These are phyloP conservation scores for Diaporthe vaccinii DNA, from an alignment of 2,329 filamentous ascomycete species.

Conservation along the genomic window DNA sequence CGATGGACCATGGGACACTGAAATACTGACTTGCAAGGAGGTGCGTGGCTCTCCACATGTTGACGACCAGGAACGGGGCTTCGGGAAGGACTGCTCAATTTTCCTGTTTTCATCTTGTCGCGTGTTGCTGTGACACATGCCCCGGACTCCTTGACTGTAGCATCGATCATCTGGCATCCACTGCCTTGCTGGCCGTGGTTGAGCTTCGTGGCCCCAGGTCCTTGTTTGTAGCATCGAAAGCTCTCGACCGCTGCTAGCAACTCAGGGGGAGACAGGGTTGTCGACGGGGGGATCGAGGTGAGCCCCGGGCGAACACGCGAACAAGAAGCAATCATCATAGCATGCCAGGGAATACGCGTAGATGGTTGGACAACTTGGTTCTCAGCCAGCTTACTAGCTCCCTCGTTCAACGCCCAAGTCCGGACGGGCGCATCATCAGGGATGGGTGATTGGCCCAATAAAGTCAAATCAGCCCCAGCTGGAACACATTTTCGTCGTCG, in stretches of 20 bases:
- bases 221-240: too few species aligned
- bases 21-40: background rate
- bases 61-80: background rate
- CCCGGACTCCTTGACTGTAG: background rate
- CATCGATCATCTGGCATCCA: background rate
- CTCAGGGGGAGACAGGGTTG: background rate
- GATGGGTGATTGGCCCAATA: slow-evolving; percentile 17
- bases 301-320: background rate
- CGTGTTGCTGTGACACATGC: background rate
- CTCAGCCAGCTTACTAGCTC: background rate
- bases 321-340: background rate
- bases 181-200: background rate
- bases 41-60: background rate
- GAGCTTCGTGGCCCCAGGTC: background rate
- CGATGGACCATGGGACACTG: background rate
- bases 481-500: background rate
- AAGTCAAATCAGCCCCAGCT: slow-evolving; percentile 1
- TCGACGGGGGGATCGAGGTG: background rate
- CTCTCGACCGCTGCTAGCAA: background rate
- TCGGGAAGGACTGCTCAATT: background rate
- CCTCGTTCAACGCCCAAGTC: background rate
- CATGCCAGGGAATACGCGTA: slow-evolving; percentile 9
- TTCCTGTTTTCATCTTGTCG: slow-evolving; percentile 3
- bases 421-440: background rate
- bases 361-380: background rate